Conservation (phyloP, 2,329 filamentous ascomycete species). For the Alternaria angustiovoidea region DNA sequence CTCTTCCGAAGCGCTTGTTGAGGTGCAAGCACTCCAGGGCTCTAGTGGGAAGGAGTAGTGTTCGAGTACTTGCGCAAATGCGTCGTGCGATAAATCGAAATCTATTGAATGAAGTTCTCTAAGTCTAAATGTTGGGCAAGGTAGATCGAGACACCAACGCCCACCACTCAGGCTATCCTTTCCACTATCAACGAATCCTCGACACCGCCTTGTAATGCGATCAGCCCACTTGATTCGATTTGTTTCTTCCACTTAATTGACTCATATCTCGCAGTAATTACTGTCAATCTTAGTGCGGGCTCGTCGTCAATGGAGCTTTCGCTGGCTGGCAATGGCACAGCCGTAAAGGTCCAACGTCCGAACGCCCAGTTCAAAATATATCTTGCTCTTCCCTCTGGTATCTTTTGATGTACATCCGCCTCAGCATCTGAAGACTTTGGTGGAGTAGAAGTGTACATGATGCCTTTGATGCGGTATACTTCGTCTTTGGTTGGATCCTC, state of each 20-base stretch:
- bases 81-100: neutral
- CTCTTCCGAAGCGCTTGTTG: no score
- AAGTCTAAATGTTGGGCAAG: neutral
- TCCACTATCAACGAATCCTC: slow-evolving; percentile 33
- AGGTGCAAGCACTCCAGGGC: no score
- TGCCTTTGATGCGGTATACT: slow-evolving; percentile 90
- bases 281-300: slow-evolving; percentile 72
- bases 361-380: slow-evolving; percentile 99
- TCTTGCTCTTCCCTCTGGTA: slow-evolving; percentile 54
- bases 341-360: slow-evolving; percentile 90
- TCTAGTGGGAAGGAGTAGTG: no score
- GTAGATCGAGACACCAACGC: neutral
- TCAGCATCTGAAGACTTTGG: slow-evolving; percentile 57
- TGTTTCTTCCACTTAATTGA: slow-evolving; percentile 80
- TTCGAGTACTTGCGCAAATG: neutral
- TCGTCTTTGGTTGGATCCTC: slow-evolving; percentile 85
- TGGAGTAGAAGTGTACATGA: slow-evolving; percentile 59
- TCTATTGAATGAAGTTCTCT: neutral
- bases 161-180: slow-evolving; percentile 19
- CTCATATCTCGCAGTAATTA: slow-evolving; percentile 77
- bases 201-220: slow-evolving; percentile 36
- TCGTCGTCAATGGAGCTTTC: slow-evolving; percentile 56
- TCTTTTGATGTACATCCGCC: slow-evolving; percentile 48
- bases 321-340: slow-evolving; percentile 55
- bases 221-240: slow-evolving; percentile 64